Evolutionary conservation across 1,284 basidiomycete genomes (phyloP), one percentile per base, ranked within the genome.

Genomic region (Cerrena zonata): DNA sequence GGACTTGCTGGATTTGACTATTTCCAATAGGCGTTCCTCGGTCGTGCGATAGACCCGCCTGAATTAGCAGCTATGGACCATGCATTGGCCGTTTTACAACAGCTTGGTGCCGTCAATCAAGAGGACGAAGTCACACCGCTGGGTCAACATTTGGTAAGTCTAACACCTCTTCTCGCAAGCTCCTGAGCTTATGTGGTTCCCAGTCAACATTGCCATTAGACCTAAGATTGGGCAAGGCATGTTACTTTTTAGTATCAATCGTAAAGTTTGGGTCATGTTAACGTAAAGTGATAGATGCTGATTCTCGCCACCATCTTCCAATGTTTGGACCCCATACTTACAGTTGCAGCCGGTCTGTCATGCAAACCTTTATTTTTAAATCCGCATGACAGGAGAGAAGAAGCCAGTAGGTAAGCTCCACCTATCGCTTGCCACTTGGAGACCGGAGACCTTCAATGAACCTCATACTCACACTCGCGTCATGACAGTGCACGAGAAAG

Each of bases 141-240:
- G 2, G 94, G 94, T 2, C 75, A 80, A 56, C 85, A 95, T 67
- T 80, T 95, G 64, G 88, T 83, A 58, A 49, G 75, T 64, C 3
- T 19, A 10, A 18, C 39, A 1, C n/a, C 26, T 37, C 10, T 27
- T 25, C 22, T 48, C 53, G 34, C 39, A 13, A 42, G n/a, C n/a
- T 39, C 12, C 40, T 23, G 25, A 43, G 4, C 4, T 26, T 34
- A 43, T 37, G 45, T 53, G 47, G 52, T 49, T 11, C n/a, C 3
- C 54, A 91, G 88, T 77, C 89, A 3, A 78, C 85, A 67, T 76
- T 97, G 25, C 94, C 94, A 1, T 74, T 96, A 23, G 94, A 97
- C 68, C 71, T 96, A n/a, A 79, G 91, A 43, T 75, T 97, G 19
- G 91, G 83, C 34, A 97, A 97, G 75, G 84, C 89, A 50, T 50